A percentile compares a stretch with the other conserved stretches of the same genome.
Conservation (phyloP, 768 basidiomycete genomes). For the Saitozyma podzolica region DNA sequence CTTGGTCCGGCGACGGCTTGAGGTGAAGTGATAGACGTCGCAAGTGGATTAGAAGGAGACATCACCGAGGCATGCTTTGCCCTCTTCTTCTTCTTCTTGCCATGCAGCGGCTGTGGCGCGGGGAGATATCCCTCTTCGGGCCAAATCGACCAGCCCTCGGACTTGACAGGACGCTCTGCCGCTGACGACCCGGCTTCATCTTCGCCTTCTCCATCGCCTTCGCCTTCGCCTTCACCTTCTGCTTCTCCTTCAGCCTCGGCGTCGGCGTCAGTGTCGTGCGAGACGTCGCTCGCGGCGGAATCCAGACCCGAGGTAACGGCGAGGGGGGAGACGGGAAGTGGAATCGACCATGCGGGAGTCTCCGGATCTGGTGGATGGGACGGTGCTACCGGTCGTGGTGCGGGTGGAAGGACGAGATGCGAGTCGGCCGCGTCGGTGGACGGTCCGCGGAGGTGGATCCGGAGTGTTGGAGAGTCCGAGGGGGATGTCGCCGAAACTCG, state of each 20-base stretch:
- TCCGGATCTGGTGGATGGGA: too few relatives aligned
- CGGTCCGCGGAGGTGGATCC: too few relatives aligned
- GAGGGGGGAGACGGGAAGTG: conserved; percentile 29
- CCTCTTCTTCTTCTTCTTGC: conserved; percentile 29
- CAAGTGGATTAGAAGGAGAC: too few relatives aligned
- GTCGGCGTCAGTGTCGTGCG: conserved; percentile 6
- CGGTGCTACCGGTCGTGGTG: too few relatives aligned
- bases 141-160: conserved; percentile 31
- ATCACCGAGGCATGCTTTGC: background rate
- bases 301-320: conserved; percentile 29
- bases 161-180: background rate
- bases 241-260: conserved; percentile 7
- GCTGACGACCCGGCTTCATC: conserved; percentile 3
- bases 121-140: conserved; percentile 44
- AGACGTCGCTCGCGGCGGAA: background rate
- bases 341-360: conserved; percentile 26
- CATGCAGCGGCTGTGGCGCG: conserved; percentile 1
- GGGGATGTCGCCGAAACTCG: background rate
- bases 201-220: background rate
- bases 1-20: too few relatives aligned
- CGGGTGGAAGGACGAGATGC: too few relatives aligned
- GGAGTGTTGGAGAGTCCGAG: background rate
- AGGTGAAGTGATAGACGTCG: too few relatives aligned
- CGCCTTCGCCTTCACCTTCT: conserved; percentile 3
- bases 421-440: too few relatives aligned